Conservation (phyloP, 371 early-diverging fungal species). For the Thermomucor indicae-seudaticae region DNA sequence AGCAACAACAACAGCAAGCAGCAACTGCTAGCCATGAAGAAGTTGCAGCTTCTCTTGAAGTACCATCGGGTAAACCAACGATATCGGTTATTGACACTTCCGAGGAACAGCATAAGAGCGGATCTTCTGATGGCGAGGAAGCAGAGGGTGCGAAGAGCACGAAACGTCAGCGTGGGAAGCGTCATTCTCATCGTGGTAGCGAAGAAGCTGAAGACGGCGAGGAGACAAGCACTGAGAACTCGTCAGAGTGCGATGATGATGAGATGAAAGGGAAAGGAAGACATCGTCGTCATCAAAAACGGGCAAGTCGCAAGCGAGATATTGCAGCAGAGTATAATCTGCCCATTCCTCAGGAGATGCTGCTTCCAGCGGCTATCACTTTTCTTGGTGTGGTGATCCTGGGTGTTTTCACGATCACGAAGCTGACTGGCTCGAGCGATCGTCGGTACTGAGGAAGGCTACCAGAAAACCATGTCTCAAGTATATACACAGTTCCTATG, state of each 20-base stretch:
- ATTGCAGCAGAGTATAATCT: slow-evolving; percentile 11
- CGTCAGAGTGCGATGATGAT: too few relatives aligned
- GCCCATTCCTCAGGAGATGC: slow-evolving; percentile 49
- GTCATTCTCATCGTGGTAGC: neutral
- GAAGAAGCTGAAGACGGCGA: slow-evolving; percentile 5
- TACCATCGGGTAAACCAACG: neutral
- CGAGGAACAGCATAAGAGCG: neutral
- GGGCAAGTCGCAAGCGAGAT: slow-evolving; percentile 12
- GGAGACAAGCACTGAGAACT: neutral
- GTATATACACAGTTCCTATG: too few relatives aligned
- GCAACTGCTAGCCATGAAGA: neutral
- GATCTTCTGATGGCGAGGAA: neutral
- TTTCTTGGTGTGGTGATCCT: slow-evolving; percentile 56
- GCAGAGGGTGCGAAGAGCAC: neutral
- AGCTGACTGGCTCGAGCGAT: slow-evolving; percentile 13
- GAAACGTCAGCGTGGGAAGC: too few relatives aligned
- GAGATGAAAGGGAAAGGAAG: neutral
- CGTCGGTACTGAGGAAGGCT: slow-evolving; percentile 7
- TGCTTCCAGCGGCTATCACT: slow-evolving; percentile 59
- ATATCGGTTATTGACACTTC: neutral
- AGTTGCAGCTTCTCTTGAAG: slow-evolving; percentile 4
- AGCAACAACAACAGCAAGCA: slow-evolving; percentile 1
- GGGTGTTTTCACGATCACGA: slow-evolving; percentile 48
- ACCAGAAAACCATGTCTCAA: too few relatives aligned
- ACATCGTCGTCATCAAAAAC: slow-evolving; percentile 7